Conservation (phyloP, 2,329 filamentous ascomycete species). For the Pleomassaria siparia region DNA sequence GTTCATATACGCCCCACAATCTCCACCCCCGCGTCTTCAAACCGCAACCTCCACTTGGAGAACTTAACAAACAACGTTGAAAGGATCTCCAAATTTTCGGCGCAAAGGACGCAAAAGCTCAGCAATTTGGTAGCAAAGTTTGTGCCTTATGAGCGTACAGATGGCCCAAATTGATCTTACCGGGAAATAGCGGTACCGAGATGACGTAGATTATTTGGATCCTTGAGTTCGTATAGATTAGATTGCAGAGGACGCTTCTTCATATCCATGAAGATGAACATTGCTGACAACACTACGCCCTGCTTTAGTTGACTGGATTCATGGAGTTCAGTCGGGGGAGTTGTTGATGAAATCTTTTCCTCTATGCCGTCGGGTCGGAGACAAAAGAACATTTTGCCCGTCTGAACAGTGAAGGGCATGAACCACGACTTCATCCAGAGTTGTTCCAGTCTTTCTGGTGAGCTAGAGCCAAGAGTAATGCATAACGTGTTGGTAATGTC, state of each 20-base stretch:
- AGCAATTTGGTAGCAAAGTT: slow-evolving; percentile 1
- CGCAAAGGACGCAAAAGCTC: neutral
- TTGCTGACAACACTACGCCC: neutral
- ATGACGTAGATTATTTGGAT: slow-evolving; percentile 2
- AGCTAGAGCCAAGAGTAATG: slow-evolving; percentile 3
- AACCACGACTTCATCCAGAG: no score
- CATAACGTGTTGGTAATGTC: neutral
- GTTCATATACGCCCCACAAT: neutral
- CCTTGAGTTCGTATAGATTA: neutral
- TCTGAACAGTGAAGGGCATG: slow-evolving; percentile 1
- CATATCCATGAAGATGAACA: neutral
- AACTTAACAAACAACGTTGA: slow-evolving; percentile 1
- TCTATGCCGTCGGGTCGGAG: no score
- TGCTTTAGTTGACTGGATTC: neutral
- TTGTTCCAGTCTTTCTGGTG: slow-evolving; percentile 1
- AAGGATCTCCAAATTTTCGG: slow-evolving; percentile 1
- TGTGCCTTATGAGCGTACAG: slow-evolving; percentile 5
- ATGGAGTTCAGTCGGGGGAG: neutral
- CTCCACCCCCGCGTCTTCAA: neutral
- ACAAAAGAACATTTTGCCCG: slow-evolving; percentile 7
- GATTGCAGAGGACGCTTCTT: slow-evolving; percentile 3
- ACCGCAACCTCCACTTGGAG: no score
- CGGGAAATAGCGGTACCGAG: slow-evolving; percentile 17
- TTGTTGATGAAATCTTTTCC: neutral
- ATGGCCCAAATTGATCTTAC: slow-evolving; percentile 16